Base-by-base conservation (phyloP, 768 basidiomycete species). In the Xerocomus brunneocitrinus region DNA sequence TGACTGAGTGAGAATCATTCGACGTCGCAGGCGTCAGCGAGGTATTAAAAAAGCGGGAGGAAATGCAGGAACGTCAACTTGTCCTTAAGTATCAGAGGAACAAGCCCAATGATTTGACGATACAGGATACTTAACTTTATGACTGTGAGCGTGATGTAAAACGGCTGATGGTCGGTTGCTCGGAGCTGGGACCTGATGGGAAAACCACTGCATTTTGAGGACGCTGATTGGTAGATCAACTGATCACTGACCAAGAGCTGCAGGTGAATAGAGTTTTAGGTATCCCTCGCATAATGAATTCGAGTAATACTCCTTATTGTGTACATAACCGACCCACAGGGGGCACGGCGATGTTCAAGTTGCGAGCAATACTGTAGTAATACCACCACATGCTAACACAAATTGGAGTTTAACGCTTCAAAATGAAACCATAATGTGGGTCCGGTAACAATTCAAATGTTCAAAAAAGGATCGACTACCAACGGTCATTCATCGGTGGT, bases 201-300 rank as follows among this genome's bases (percentile, higher is more conserved):
- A 71, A 69, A 55, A 62, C 34, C 4, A 4, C 45, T 34, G 36
- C 19, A 19, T 47, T 55, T 50, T 53, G 43, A 44, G 22, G 49
- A 55, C 28, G 50, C 50, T 53, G 58, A 64, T 67, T 60, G 60
- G 56, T 54, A 60, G 63, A 60, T 65, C 57, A 62, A 55, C 38
- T 16, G 43, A 16, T 25, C 19, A 39, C 10, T 25, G 41, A 60
- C 49, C 46, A 45, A 51, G 41, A 55, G 47, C 47, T 60, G 42
- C 57, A 50, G 32, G 58, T 55, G 60, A 66, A 70, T 68, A 70
- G 58, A 60, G 60, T 70, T 68, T 71, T 59, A 67, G 67, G 58
- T 55, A 58, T 58, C 62, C 44, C 39, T 45, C 58, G 53, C 44
- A 54, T 39, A 12, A 53, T 50, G 43, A 25, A 50, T 38, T 47